Conservation (phyloP, 2,329 filamentous ascomycete genomes). For the Aaosphaeria arxii region DNA sequence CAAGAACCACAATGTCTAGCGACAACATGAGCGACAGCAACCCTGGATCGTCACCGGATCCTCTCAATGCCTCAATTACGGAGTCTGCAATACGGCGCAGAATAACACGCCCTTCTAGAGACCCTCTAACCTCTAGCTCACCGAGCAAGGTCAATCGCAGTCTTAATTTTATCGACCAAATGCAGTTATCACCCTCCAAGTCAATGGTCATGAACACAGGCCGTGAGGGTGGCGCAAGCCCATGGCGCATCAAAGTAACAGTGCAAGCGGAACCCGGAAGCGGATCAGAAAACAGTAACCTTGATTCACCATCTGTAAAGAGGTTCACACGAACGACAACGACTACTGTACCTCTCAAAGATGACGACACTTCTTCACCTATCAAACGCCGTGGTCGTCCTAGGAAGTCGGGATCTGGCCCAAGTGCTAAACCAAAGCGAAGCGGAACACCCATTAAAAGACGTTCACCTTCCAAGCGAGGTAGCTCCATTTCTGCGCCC, state of each 20-base stretch:
- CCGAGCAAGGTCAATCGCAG: constrained; percentile 25
- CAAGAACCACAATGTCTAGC: constrained; percentile 12
- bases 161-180: constrained; percentile 12
- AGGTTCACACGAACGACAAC: constrained; percentile 31
- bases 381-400: constrained; percentile 37
- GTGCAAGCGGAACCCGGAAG: constrained; percentile 45
- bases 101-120: constrained; percentile 15
- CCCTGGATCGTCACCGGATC: constrained; percentile 36
- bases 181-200: constrained; percentile 39
- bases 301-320: constrained; percentile 26
- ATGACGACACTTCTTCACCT: constrained; percentile 34
- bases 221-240: constrained; percentile 37
- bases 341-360: constrained; percentile 42
- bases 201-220: constrained; percentile 45
- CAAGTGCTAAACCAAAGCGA: constrained; percentile 22
- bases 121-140: constrained; percentile 25
- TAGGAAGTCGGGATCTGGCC: constrained; percentile 31
- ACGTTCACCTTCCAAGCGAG: constrained; percentile 20
- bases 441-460: constrained; percentile 31
- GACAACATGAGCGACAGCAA: constrained; percentile 15
- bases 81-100: constrained; percentile 14
- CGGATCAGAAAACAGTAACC: constrained; percentile 26
- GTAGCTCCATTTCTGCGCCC: constrained; percentile 13
- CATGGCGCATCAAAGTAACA: constrained; percentile 51
- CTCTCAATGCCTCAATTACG: constrained; percentile 28